Conservation (phyloP, 2,329 filamentous ascomycete species). For the Phialocephala sp. region DNA sequence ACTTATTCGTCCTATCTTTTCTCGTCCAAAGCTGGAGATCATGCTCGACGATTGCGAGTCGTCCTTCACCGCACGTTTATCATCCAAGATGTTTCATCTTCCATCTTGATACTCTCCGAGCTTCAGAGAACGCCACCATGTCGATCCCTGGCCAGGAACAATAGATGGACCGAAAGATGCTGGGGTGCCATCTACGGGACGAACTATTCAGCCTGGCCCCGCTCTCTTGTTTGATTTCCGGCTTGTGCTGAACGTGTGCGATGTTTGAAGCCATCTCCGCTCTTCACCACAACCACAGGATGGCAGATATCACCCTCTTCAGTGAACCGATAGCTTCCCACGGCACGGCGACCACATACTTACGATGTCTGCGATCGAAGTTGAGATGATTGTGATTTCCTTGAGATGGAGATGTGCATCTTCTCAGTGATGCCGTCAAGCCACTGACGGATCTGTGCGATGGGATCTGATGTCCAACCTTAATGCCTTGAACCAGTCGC, state of each 20-base stretch:
- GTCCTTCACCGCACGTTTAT: conserved; percentile 20
- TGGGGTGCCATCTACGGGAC: conserved; percentile 15
- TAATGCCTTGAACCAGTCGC: conserved; percentile 27
- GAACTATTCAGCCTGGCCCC: conserved; percentile 13
- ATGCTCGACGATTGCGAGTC: neutral
- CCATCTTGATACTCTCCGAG: conserved; percentile 36
- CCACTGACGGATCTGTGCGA: conserved; percentile 13
- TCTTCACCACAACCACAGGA: neutral
- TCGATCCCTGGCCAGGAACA: conserved; percentile 15
- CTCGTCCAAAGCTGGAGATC: neutral
- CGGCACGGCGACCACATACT: conserved; percentile 5
- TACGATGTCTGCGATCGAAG: neutral
- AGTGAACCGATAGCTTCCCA: neutral
- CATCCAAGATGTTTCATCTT: conserved; percentile 38
- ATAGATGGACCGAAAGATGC: conserved; percentile 3
- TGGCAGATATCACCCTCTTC: neutral
- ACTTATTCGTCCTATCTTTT: conserved; percentile 13
- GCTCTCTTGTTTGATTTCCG: conserved; percentile 11
- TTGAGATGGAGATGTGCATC: conserved; percentile 12
- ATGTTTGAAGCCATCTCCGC: neutral
- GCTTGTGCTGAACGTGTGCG: neutral
- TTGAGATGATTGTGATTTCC: conserved; percentile 1
- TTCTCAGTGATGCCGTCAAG: neutral
- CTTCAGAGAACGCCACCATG: conserved; percentile 36
- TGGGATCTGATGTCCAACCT: conserved; percentile 15